phyloP scores from a whole-genome alignment of 257 asterid genomes.

The Vinca minor region DNA sequence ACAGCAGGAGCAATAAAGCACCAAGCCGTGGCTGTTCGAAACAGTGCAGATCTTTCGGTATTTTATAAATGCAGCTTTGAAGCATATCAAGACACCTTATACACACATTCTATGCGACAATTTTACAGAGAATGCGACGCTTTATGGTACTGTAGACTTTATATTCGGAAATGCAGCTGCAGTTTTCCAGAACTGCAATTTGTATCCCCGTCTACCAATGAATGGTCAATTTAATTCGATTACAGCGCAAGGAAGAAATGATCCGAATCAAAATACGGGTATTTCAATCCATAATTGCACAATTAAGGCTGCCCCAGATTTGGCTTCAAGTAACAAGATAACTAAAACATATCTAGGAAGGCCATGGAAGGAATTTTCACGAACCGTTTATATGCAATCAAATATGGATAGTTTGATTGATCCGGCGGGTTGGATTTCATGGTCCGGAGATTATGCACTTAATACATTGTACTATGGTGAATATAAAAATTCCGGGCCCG shows the following conservation, averaged over 20 bases:
- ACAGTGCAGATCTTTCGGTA: conserved; percentile 20
- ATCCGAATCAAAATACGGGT: conserved; percentile 26
- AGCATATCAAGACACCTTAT: conserved; percentile 29
- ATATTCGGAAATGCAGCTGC: conserved; percentile 32
- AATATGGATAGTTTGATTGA: conserved; percentile 23
- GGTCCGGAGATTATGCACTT: conserved; percentile 24
- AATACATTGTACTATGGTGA: conserved; percentile 26
- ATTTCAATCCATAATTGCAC: conserved; percentile 19
- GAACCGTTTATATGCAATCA: conserved; percentile 25
- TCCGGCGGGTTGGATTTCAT: conserved; percentile 22
- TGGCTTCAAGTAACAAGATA: conserved; percentile 14
- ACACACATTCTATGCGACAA: conserved; percentile 22
- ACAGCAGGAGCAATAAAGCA: too few species aligned
- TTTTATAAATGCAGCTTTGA: conserved; percentile 27
- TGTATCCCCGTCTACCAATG: conserved; percentile 22
- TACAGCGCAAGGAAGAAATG: conserved; percentile 27
- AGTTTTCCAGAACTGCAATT: conserved; percentile 29
- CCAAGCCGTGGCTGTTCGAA: conserved; percentile 30
- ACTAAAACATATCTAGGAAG: conserved; percentile 22
- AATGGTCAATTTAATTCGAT: conserved; percentile 23
- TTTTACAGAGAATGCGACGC: conserved; percentile 27
- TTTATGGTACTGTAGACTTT: conserved; percentile 31
- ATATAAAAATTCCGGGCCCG: conserved; percentile 25
- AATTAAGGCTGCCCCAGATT: conserved; percentile 19
- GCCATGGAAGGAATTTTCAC: conserved; percentile 29